Conservation (phyloP, 768 basidiomycete species). For the Boletus patriciae region DNA sequence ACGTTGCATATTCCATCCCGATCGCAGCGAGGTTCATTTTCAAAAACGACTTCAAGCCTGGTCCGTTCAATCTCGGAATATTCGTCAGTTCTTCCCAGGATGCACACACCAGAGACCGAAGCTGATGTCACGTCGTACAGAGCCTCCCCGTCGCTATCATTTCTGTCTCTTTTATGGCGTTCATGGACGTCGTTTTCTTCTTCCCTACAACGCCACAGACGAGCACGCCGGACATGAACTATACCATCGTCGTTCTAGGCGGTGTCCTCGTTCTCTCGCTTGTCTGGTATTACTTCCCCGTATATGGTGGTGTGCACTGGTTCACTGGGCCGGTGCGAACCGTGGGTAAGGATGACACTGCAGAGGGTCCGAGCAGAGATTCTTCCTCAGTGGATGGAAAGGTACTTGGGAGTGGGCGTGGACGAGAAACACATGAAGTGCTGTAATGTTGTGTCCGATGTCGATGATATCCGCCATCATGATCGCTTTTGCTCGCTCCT, state of each 20-base stretch:
- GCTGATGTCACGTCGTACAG: conserved; percentile 31
- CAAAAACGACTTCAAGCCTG: conserved; percentile 45
- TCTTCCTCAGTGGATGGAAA: conserved; percentile 4
- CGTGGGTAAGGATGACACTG: conserved; percentile 26
- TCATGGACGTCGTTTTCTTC: conserved; percentile 61
- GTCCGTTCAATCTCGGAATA: conserved; percentile 47
- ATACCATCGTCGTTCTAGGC: conserved; percentile 64
- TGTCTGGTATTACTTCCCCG: conserved; percentile 66
- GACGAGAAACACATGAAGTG: background rate
- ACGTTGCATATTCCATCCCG: conserved; percentile 50
- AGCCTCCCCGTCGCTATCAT: conserved; percentile 54
- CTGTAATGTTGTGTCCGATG: background rate
- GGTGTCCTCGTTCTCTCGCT: conserved; percentile 57
- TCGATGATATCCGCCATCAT: background rate
- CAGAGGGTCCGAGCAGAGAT: background rate
- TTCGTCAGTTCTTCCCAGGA: conserved; percentile 34
- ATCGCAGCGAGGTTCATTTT: conserved; percentile 52
- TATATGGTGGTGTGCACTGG: conserved; percentile 71
- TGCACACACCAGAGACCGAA: background rate
- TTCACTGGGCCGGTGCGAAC: conserved; percentile 66
- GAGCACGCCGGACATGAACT: conserved; percentile 60
- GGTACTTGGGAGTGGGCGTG: background rate
- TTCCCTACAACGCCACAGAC: conserved; percentile 59
- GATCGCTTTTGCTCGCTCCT: background rate
- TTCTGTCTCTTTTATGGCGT: conserved; percentile 62